Percentiles rank a stretch among this genome's conserved stretches.
These are phyloP conservation scores for Ceriops zippeliana DNA, from an alignment of 345 rosid genomes.

Conservation along the genomic window DNA sequence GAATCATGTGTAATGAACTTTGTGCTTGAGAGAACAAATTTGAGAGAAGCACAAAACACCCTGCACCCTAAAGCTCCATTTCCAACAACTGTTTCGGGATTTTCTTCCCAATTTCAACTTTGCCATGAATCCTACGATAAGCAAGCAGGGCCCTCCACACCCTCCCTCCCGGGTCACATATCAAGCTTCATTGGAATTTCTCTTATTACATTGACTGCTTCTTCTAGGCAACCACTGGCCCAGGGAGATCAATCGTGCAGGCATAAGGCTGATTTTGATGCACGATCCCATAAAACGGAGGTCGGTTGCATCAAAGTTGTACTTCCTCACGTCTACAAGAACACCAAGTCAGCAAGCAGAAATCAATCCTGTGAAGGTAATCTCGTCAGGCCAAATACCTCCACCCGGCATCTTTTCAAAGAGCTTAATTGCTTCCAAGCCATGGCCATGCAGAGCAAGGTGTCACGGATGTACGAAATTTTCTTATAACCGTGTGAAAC, in stretches of 20 bases:
- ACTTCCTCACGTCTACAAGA: slow-evolving; percentile 39
- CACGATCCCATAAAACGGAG: slow-evolving; percentile 29
- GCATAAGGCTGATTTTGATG: slow-evolving; percentile 57
- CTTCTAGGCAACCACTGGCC: slow-evolving; percentile 39
- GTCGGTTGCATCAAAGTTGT: slow-evolving; percentile 38
- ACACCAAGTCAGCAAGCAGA: slow-evolving; percentile 50
- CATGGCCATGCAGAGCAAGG: slow-evolving; percentile 44
- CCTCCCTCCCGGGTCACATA: background rate
- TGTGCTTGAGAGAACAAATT: slow-evolving; percentile 21
- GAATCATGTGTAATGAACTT: slow-evolving; percentile 18
- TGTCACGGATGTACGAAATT: no score
- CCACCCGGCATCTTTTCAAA: slow-evolving; percentile 41
- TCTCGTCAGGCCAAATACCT: slow-evolving; percentile 26
- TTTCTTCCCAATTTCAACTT: slow-evolving; percentile 17
- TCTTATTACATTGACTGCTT: slow-evolving; percentile 26
- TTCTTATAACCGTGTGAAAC: no score
- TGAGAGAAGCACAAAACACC: slow-evolving; percentile 11
- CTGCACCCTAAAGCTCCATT: slow-evolving; percentile 12
- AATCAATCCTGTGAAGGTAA: slow-evolving; percentile 46
- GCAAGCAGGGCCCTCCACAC: slow-evolving; percentile 14
- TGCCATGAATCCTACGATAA: slow-evolving; percentile 13
- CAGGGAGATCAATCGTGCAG: slow-evolving; percentile 51
- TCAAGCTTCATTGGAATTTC: slow-evolving; percentile 20
- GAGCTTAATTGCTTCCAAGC: slow-evolving; percentile 42
- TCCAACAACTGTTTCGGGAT: slow-evolving; percentile 16